Conservation (phyloP, 139 green algal genomes). For the Klebsormidium nitens region DNA sequence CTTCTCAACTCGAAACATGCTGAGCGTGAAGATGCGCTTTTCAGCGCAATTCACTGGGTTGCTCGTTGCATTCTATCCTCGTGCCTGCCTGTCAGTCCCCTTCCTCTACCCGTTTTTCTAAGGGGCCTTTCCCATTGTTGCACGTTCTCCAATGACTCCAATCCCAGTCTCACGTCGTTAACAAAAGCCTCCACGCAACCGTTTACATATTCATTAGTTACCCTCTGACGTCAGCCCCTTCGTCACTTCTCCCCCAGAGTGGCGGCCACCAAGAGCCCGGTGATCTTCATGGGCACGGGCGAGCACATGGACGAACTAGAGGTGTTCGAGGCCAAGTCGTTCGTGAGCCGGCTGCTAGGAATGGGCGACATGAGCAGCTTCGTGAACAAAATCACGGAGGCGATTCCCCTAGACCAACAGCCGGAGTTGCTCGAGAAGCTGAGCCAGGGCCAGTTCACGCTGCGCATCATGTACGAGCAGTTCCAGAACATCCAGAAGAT, state of each 20-base stretch:
- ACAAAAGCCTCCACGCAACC: too few relatives aligned
- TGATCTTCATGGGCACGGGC: constrained; percentile 92
- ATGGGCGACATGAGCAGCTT: constrained; percentile 75
- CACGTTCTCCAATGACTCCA: too few relatives aligned
- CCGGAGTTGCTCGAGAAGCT: constrained; percentile 89
- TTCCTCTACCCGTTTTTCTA: too few relatives aligned
- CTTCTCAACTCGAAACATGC: too few relatives aligned
- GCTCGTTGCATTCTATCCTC: too few relatives aligned
- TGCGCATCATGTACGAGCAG: constrained; percentile 95
- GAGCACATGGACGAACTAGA: constrained; percentile 99
- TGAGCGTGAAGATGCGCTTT: too few relatives aligned
- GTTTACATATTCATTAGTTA: too few relatives aligned
- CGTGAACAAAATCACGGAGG: constrained; percentile 86
- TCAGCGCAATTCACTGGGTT: too few relatives aligned
- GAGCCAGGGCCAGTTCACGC: constrained; percentile 80
- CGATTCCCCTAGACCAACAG: constrained; percentile 49
- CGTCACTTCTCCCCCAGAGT: constrained; percentile 48
- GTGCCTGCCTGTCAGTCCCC: too few relatives aligned
- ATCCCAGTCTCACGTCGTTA: too few relatives aligned
- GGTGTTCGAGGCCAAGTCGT: constrained; percentile 88
- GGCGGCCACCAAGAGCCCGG: constrained; percentile 83
- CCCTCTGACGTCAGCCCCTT: too few relatives aligned
- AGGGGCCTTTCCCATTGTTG: too few relatives aligned
- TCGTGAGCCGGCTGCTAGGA: constrained; percentile 90
- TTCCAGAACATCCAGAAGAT: constrained; percentile 93